Percentiles rank a stretch among this genome's conserved stretches.
phyloP scores from a whole-genome alignment of 1,139 yeast genomes.

The Sugiyamaella xylanicola region DNA sequence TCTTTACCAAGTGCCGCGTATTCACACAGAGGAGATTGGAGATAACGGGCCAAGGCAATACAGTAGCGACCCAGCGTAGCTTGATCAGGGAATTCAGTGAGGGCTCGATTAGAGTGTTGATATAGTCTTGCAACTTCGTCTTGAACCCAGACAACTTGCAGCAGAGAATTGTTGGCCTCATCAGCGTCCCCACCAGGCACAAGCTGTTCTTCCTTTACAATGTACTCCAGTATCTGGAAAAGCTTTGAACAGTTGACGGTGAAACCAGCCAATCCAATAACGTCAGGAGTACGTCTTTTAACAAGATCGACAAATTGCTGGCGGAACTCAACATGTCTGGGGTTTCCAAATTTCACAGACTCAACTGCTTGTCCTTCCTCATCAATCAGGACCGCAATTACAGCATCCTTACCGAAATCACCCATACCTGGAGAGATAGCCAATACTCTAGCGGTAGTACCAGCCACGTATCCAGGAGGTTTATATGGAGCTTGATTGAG shows the following conservation, averaged over 20 bases:
- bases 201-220: conserved; percentile 57
- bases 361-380: conserved; percentile 81
- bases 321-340: conserved; percentile 59
- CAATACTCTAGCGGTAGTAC: conserved; percentile 82
- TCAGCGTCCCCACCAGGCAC: conserved; percentile 56
- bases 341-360: conserved; percentile 75
- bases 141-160: conserved; percentile 76
- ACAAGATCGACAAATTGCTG: conserved; percentile 60
- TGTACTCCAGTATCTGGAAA: conserved; percentile 57
- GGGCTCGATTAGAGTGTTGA: conserved; percentile 78
- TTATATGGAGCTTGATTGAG: conserved; percentile 93
- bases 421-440: conserved; percentile 88
- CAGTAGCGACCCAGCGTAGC: conserved; percentile 83
- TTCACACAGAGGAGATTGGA: conserved; percentile 88
- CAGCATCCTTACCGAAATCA: conserved; percentile 77
- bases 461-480: conserved; percentile 74
- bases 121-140: conserved; percentile 92
- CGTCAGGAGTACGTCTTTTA: conserved; percentile 69
- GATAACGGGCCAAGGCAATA: conserved; percentile 84
- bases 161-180: conserved; percentile 25
- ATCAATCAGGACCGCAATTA: conserved; percentile 75
- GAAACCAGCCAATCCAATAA: conserved; percentile 85
- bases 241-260: conserved; percentile 71
- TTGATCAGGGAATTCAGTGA: conserved; percentile 81
- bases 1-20: conserved; percentile 80